Percentiles rank a stretch among this genome's conserved stretches.
Evolutionary conservation across 2,329 filamentous ascomycete genomes (phyloP).

Genomic region (Nannizzia gypsea): DNA sequence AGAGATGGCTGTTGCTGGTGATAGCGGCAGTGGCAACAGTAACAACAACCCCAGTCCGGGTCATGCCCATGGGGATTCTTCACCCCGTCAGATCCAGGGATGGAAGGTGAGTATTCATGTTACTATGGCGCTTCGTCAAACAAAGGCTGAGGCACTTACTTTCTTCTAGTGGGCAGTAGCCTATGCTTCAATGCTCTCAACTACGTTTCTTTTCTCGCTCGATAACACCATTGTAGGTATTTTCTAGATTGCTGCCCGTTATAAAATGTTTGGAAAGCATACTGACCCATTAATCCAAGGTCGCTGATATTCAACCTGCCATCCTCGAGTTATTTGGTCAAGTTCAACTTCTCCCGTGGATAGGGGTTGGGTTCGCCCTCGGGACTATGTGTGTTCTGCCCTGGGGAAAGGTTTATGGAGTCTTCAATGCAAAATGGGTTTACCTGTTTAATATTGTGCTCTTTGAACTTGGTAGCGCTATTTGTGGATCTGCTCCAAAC

Average conservation of each 20-base stretch:
- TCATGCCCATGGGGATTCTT: no score
- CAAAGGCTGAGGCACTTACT: neutral
- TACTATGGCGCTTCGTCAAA: neutral
- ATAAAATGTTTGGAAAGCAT: neutral
- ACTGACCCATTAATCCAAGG: neutral
- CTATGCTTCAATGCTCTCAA: slow-evolving; percentile 11
- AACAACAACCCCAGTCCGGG: no score
- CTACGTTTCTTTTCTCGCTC: neutral
- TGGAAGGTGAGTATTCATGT: neutral
- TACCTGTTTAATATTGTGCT: slow-evolving; percentile 22
- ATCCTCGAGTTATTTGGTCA: slow-evolving; percentile 31
- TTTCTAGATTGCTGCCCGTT: neutral
- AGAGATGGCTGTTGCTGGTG: no score
- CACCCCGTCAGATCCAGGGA: no score
- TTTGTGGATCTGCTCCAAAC: slow-evolving; percentile 36
- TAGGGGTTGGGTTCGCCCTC: slow-evolving; percentile 33
- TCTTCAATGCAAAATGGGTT: slow-evolving; percentile 39
- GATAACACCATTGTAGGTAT: neutral
- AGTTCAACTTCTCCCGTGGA: slow-evolving; percentile 33
- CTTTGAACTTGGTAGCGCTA: slow-evolving; percentile 23
- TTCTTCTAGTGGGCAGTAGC: slow-evolving; percentile 10
- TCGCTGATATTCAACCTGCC: slow-evolving; percentile 24
- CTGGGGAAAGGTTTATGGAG: slow-evolving; percentile 28
- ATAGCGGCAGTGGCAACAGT: no score
- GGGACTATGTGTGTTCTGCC: slow-evolving; percentile 31